Evolutionary conservation across 345 rosid species (phyloP), one percentile per base, ranked within the genome.

Genomic region (Hibiscus tridactylites): DNA sequence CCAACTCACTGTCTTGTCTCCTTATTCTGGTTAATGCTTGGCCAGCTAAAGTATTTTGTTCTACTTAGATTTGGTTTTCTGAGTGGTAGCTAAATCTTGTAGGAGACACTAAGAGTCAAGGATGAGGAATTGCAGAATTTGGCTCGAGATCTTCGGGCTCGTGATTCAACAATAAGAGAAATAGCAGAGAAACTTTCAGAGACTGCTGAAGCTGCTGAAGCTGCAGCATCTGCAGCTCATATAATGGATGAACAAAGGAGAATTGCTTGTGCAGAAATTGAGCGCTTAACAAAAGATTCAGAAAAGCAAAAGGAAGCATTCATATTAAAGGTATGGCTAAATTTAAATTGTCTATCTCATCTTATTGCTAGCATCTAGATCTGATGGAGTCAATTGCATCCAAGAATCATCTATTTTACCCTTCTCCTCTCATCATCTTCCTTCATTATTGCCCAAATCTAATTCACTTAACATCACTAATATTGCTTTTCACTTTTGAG

Each of bases 201-300:
- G 85, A 92, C 99, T 4, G 97, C 99, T 70, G 99, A 96, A 83
- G 98, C 99, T 77, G 98, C 98, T 68, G 97, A 92, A 82, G 88
- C 88, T 79, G 99, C 99, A 8, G 99, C 99, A 61, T 82, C 91
- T 74, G 97, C 99, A 17, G 97, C 99, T 66, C 92, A 86, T 73
- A 79, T 85, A n/a, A 89, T 96, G 95, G 98, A 92, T 82, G 96
- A 91, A 76, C 99, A 96, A 68, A 85, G 98, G 80, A 88, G 86
- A 81, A 79, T 85, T 49, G 93, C 84, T 52, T 91, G 90, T 71
- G 82, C 79, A 60, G 98, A 96, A 85, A 73, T 91, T 75, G 98
- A 87, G 80, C 88, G 87, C 61, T 60, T 91, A 73, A 85, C 80
- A 62, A 85, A 83, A 80, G 88, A 84, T 66, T 82, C 86, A 42